These are phyloP conservation scores for Lagenidium giganteum DNA, from an alignment of 352 stramenopile species.

Conservation along the genomic window DNA sequence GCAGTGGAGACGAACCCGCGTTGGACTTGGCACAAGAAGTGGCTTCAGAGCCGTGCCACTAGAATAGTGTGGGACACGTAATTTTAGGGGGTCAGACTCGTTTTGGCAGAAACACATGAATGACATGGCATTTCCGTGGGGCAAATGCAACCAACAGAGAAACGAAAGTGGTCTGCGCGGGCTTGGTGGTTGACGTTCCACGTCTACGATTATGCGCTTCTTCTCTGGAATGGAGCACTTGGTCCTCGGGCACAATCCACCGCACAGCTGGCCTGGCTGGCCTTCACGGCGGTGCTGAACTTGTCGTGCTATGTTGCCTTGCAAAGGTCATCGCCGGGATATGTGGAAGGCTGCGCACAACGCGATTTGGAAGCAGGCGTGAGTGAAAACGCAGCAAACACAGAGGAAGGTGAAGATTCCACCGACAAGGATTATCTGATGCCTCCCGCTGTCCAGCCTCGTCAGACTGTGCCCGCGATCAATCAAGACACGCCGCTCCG, in stretches of 20 bases:
- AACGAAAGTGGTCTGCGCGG: constrained; percentile 63
- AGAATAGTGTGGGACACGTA: too few relatives aligned
- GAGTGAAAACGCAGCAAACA: neutral
- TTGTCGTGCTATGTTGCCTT: constrained; percentile 41
- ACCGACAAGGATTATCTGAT: constrained; percentile 32
- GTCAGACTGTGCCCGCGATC: neutral
- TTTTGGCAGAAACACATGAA: too few relatives aligned
- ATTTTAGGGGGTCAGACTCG: too few relatives aligned
- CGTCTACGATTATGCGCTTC: constrained; percentile 43
- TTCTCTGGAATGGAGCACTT: constrained; percentile 33
- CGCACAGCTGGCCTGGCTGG: constrained; percentile 30
- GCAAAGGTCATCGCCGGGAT: constrained; percentile 63
- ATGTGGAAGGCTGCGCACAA: constrained; percentile 12
- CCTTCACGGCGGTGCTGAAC: constrained; percentile 33
- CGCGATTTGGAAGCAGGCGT: constrained; percentile 17
- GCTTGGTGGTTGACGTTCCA: constrained; percentile 68
- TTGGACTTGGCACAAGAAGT: too few relatives aligned
- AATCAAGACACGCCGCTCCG: constrained; percentile 15
- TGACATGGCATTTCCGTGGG: too few relatives aligned
- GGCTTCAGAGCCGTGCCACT: too few relatives aligned
- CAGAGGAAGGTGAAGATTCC: constrained; percentile 8
- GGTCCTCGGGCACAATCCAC: constrained; percentile 23
- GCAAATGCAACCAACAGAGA: too few relatives aligned
- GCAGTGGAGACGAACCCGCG: too few relatives aligned
- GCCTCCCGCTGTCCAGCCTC: too few relatives aligned